phyloP scores from a whole-genome alignment of 2,329 filamentous ascomycete species.

The Fragosphaeria purpurea region DNA sequence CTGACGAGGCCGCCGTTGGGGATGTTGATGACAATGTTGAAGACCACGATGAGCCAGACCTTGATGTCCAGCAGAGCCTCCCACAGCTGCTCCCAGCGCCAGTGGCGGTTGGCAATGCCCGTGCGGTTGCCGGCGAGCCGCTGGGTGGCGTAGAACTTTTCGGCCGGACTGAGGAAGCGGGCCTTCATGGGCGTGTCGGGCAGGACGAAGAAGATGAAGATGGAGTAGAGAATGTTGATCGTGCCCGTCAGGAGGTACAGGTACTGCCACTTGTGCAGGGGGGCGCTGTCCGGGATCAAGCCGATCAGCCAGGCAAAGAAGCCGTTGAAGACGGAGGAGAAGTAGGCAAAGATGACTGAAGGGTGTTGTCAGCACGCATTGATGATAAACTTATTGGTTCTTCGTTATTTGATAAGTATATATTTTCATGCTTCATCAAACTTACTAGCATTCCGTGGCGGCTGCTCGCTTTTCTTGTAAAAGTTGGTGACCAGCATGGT shows the following conservation, averaged over 20 bases:
- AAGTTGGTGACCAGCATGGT: constrained; percentile 23
- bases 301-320: constrained; percentile 25
- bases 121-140: constrained; percentile 24
- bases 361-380: constrained; percentile 17
- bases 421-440: background rate
- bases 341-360: constrained; percentile 19
- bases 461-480: constrained; percentile 16
- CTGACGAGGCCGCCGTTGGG: constrained; percentile 19
- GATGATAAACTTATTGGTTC: no score
- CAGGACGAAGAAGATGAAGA: constrained; percentile 12
- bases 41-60: constrained; percentile 19
- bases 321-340: constrained; percentile 15
- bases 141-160: constrained; percentile 20
- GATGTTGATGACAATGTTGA: constrained; percentile 14
- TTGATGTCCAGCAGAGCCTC: constrained; percentile 24
- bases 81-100: constrained; percentile 19
- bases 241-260: constrained; percentile 24
- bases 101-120: constrained; percentile 22
- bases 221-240: constrained; percentile 24
- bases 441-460: constrained; percentile 3
- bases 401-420: no score
- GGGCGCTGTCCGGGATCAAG: constrained; percentile 17
- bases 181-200: constrained; percentile 16
- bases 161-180: constrained; percentile 13
- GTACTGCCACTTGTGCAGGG: background rate